Conservation (phyloP, 163 green algal genomes). For the Scenedesmus sp. region DNA sequence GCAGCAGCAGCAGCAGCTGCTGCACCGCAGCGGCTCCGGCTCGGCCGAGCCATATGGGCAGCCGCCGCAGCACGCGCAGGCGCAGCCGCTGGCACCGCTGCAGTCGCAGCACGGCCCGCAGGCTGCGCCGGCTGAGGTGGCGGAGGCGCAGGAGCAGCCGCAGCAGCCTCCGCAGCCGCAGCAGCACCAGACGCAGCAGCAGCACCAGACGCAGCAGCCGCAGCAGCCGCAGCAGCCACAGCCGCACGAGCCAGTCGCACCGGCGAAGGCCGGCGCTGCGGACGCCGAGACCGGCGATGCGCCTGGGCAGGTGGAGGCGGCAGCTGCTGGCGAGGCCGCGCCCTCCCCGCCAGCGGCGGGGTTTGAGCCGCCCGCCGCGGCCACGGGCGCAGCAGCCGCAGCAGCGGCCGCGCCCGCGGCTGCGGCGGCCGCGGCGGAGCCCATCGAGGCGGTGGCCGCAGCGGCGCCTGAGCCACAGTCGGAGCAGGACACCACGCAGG, state of each 20-base stretch:
- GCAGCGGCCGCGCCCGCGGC: too few species aligned
- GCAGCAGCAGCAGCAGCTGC: conserved; percentile 31
- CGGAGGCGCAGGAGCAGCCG: neutral
- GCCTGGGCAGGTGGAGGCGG: neutral
- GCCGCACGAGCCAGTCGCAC: neutral
- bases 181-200: neutral
- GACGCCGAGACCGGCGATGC: neutral
- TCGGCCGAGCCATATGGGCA: too few species aligned
- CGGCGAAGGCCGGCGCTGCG: conserved; percentile 6
- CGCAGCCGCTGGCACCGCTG: neutral
- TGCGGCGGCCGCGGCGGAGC: too few species aligned
- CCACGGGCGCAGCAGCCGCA: too few species aligned
- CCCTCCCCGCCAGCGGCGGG: conserved; percentile 3
- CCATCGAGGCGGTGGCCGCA: too few species aligned
- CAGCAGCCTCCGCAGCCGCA: too few species aligned
- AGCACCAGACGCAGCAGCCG: neutral
- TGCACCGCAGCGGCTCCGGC: conserved; percentile 6
- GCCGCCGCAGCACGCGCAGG: neutral
- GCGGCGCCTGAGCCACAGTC: too few species aligned
- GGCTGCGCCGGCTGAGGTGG: neutral
- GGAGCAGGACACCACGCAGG: too few species aligned
- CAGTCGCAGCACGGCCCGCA: conserved; percentile 15
- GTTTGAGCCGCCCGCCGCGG: too few species aligned
- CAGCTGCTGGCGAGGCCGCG: neutral
- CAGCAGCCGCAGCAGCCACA: conserved; percentile 17